Base-by-base conservation (phyloP, 164 flowering plant genomes). In the Umbilicus rupestris region DNA sequence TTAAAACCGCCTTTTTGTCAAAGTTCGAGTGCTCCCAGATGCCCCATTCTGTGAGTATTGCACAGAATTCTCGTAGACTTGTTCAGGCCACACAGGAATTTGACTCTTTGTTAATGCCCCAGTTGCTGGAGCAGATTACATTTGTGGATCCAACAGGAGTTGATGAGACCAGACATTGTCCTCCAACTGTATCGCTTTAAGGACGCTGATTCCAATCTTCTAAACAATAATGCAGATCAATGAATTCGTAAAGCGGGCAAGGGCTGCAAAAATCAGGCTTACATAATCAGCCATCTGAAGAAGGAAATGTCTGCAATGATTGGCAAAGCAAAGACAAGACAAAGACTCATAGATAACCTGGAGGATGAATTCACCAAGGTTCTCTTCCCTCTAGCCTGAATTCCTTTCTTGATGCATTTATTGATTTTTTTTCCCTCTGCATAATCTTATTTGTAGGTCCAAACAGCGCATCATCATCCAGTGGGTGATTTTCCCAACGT, bases 101-200 rank as follows among this genome's bases (percentile, higher is more conserved):
- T 68, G 44, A 63, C 24, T 11, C 8, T 69, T 46, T n/a, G 67
- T 68, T 66, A 24, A 5, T 55, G 75, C 19, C 71, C 39, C 73
- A 93, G 98, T 85, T 94, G 70, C 80, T 91, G 73, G 97, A 94
- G 71, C 96, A 94, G 66, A 78, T 91, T 30, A 89, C 96, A 20
- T 85, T 94, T 79, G 97, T 94, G 68, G 99, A 94, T 68, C 87
- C 96, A 11, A 96, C 99, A 67, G 99, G 97, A 71, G 99, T 94
- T n/a, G n/a, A n/a, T n/a, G n/a, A n/a, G 22, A 16, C 20, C 22
- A 47, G 22, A 5, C 55, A 1, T 47, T 16, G 55, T 16, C 6
- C 5, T 16, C n/a, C 22, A 20, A 3, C 1, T 16, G 55, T 1
- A 47, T 47, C 22, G 4, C 55, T 47, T 16, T 4, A 5, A 47